These are phyloP conservation scores for Entomortierella chlamydospora DNA, from an alignment of 192 early-diverging fungal species.

Conservation along the genomic window DNA sequence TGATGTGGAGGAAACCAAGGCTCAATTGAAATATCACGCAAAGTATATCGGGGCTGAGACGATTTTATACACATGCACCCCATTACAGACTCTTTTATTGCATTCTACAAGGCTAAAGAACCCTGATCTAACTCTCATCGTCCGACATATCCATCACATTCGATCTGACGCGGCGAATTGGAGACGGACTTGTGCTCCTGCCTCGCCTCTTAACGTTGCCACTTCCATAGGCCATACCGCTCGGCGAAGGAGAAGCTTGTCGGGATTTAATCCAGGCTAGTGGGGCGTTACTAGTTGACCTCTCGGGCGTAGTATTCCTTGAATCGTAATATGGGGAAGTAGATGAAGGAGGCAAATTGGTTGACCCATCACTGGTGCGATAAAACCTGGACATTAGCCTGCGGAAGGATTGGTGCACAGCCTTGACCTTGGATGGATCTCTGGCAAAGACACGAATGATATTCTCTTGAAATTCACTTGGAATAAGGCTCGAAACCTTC, in stretches of 20 bases:
- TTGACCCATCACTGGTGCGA: constrained; percentile 27
- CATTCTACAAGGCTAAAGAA: no score
- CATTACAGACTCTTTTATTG: no score
- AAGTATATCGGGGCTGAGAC: no score
- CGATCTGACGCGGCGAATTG: constrained; percentile 3
- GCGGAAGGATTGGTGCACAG: constrained; percentile 58
- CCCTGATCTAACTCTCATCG: no score
- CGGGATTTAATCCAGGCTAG: constrained; percentile 12
- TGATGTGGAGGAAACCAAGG: no score
- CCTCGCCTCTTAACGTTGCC: constrained; percentile 11
- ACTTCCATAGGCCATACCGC: neutral
- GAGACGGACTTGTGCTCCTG: constrained; percentile 16
- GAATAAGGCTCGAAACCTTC: constrained; percentile 78
- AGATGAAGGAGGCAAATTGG: constrained; percentile 42
- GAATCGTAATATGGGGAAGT: constrained; percentile 50
- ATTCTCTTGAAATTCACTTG: constrained; percentile 75
- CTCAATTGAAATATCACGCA: no score
- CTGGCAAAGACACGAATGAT: constrained; percentile 75
- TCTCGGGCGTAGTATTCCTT: constrained; percentile 40
- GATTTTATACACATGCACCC: no score
- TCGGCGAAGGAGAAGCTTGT: constrained; percentile 17
- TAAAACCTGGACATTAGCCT: constrained; percentile 49
- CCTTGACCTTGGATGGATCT: constrained; percentile 61
- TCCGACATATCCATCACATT: neutral
- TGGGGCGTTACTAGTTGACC: neutral